Base-by-base conservation (phyloP, 169 alveolate genomes). In the Eimeria acervulina region DNA sequence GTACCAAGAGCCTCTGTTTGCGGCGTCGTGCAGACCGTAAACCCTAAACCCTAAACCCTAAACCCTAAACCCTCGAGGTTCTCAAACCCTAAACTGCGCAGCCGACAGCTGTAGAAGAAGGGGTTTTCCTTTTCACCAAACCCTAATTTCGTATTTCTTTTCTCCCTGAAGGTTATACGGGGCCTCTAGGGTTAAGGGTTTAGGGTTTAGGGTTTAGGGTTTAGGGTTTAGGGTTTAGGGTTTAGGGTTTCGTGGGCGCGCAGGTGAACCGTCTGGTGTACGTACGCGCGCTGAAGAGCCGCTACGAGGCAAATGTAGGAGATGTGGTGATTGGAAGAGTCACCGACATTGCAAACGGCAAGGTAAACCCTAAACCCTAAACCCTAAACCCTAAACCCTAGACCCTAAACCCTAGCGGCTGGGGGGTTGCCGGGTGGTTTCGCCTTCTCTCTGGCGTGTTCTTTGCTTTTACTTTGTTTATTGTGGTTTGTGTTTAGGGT, bases 261-360 rank as follows among this genome's bases (percentile, higher is more conserved):
- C 90, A 85, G 90, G 96, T 97, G 33, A 97, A 97, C 28, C 96
- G 96, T 51, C 95, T 97, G 40, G 90, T 97, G 44, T 97, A 97
- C 93, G 95, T 97, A 31, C 84, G 95, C 23, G 96, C 97, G 26
- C 81, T 97, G 59, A 95, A 96, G 78, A 95, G 97, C 31, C 96
- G 97, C 76, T 97, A 97, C 31, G 76, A 44, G 80, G 97, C 96
- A 40, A 95, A 95, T 80, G 97, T 95, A 23, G 97, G 97, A 19
- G 97, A 97, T 87, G 95, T 97, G 47, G 97, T 97, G n/a, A 97
- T 97, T 61, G 97, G 97, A 68, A 91, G 97, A 13, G 97, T 97
- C 55, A 94, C 84, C 13, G 97, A 97, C 36, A 96, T 96, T 33
- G 47, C 42, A 40, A 94, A 84, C 44, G 95, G 95, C 40, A 83